Evolutionary conservation across 2,329 filamentous ascomycete species (phyloP).

Genomic region (Botrytis sinoallii): DNA sequence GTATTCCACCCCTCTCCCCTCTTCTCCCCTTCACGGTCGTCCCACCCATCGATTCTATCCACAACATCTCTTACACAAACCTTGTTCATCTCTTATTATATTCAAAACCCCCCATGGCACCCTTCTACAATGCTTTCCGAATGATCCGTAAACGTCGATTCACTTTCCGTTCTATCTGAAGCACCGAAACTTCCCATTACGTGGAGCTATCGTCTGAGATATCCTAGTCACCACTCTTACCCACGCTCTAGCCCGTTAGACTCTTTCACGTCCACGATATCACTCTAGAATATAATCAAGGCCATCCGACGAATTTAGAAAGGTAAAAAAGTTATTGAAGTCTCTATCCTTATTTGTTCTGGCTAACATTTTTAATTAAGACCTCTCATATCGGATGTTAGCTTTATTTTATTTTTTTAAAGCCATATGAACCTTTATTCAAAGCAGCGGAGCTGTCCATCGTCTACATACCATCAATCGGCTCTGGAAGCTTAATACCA

Average conservation of each 20-base stretch:
- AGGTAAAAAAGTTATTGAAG: constrained; percentile 7
- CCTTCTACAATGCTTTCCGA: constrained; percentile 27
- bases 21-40: constrained; percentile 4
- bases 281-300: constrained; percentile 2
- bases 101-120: constrained; percentile 26
- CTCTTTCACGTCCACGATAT: not conserved
- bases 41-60: constrained; percentile 21
- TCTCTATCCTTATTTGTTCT: constrained; percentile 10
- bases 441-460: constrained; percentile 9
- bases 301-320: not conserved
- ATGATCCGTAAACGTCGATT: constrained; percentile 37
- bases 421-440: not conserved
- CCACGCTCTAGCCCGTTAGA: not conserved
- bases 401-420: not conserved
- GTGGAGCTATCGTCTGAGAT: constrained; percentile 5
- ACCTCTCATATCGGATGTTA: not conserved
- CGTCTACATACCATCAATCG: not conserved
- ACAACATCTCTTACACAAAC: constrained; percentile 29
- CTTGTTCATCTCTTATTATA: constrained; percentile 18
- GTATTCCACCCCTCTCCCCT: constrained; percentile 6
- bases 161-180: constrained; percentile 37
- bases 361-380: constrained; percentile 17
- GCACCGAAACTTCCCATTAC: constrained; percentile 12
- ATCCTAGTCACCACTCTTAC: not conserved
- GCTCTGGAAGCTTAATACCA: constrained; percentile 17